Evolutionary conservation across 2,329 filamentous ascomycete species (phyloP).

Genomic region (Diaporthe citri): DNA sequence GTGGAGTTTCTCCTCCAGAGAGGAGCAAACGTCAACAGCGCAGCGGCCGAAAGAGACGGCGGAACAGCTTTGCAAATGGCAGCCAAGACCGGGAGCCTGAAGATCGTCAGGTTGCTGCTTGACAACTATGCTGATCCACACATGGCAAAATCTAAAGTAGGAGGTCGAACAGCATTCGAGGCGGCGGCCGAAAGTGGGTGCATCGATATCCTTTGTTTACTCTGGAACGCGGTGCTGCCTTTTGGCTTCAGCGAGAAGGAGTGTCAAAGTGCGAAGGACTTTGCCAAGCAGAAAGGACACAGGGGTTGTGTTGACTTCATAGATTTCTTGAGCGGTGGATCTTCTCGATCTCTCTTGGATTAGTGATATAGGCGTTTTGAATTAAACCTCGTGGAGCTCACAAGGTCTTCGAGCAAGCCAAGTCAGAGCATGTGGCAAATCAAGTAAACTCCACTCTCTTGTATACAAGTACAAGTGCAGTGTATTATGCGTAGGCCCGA

Average conservation of each 20-base stretch:
- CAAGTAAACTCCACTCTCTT: too few species aligned
- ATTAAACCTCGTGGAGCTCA: too few species aligned
- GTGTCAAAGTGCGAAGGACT: neutral
- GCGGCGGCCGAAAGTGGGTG: neutral
- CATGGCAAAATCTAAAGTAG: neutral
- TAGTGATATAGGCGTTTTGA: neutral
- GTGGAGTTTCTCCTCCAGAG: neutral
- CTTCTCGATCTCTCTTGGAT: neutral
- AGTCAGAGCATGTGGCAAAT: neutral
- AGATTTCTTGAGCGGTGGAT: neutral
- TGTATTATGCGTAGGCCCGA: too few species aligned
- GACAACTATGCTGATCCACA: neutral
- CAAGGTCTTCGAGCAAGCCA: neutral
- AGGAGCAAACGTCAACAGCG: neutral
- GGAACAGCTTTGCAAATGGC: constrained; percentile 1
- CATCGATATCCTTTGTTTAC: neutral
- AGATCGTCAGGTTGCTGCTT: neutral
- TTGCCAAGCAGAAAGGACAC: neutral
- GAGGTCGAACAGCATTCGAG: constrained; percentile 12
- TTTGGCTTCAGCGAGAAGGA: neutral
- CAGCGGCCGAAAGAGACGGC: neutral
- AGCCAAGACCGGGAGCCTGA: neutral
- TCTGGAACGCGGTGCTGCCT: neutral
- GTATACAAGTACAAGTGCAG: too few species aligned
- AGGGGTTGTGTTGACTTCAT: constrained; percentile 3